Conservation (phyloP, 2,329 filamentous ascomycete genomes). For the Paramyrothecium roridum region DNA sequence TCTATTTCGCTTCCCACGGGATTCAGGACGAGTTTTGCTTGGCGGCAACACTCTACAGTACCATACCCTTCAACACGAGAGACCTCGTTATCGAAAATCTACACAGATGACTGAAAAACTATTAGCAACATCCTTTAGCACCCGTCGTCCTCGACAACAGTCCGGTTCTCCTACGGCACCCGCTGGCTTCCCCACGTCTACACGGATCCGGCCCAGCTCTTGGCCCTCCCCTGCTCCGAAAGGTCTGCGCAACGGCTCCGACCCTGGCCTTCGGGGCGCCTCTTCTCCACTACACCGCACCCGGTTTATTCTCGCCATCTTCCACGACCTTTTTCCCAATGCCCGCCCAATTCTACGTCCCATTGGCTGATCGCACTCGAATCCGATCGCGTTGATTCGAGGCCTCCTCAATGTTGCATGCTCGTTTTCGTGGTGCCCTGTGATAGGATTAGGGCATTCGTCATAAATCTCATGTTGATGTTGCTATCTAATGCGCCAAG, state of each 20-base stretch:
- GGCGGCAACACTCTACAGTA: no score
- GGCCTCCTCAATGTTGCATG: background rate
- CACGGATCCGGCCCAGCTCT: background rate
- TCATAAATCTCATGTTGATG: background rate
- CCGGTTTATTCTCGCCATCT: constrained; percentile 5
- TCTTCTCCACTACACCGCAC: background rate
- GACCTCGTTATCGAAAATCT: no score
- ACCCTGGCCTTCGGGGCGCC: background rate
- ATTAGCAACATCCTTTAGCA: background rate
- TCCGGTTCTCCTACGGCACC: background rate
- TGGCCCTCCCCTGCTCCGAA: background rate
- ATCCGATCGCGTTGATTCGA: background rate
- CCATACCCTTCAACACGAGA: no score
- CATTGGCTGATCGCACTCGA: background rate
- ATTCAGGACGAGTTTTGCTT: background rate
- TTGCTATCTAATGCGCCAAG: background rate
- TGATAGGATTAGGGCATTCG: background rate
- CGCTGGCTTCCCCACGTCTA: background rate
- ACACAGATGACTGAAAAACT: no score
- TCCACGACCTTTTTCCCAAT: background rate
- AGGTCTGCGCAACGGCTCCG: background rate
- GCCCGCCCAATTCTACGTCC: background rate
- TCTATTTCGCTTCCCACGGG: background rate
- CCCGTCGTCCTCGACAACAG: background rate
- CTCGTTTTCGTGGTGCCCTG: background rate